Percentiles rank a stretch among this genome's conserved stretches.
Evolutionary conservation across 352 stramenopile genomes (phyloP).

Genomic region (Globisporangium alternatum): DNA sequence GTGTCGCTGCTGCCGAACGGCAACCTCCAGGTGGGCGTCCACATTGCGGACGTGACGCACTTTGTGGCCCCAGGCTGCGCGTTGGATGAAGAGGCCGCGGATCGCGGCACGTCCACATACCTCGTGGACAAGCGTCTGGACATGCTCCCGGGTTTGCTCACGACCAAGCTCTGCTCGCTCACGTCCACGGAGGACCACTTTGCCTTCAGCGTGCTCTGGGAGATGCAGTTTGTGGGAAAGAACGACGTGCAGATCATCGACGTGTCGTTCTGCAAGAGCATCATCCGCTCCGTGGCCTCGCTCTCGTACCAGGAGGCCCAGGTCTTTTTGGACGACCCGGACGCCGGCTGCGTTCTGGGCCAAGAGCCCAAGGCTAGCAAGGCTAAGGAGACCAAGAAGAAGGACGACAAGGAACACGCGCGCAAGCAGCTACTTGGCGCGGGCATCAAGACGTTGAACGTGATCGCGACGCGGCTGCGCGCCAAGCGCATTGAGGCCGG

Average conservation of each 20-base stretch:
- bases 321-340: conserved; percentile 90
- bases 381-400: conserved; percentile 30
- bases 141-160: conserved; percentile 97
- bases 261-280: conserved; percentile 96
- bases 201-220: conserved; percentile 80
- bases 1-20: conserved; percentile 91
- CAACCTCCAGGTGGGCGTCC: conserved; percentile 92
- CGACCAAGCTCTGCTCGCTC: conserved; percentile 97
- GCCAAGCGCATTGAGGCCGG: conserved; percentile 94
- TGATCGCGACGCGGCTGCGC: conserved; percentile 89
- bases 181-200: conserved; percentile 77
- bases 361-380: conserved; percentile 7
- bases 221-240: conserved; percentile 58
- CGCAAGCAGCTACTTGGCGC: conserved; percentile 58
- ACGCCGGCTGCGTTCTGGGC: conserved; percentile 44
- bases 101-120: conserved; percentile 95
- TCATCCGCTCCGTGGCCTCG: conserved; percentile 96
- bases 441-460: conserved; percentile 90
- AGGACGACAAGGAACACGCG: conserved; percentile 32
- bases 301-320: conserved; percentile 98
- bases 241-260: conserved; percentile 90
- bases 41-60: conserved; percentile 99
- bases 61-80: conserved; percentile 94
- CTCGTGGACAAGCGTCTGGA: conserved; percentile 98
- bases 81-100: conserved; percentile 93